Conservation (phyloP, 495 filamentous ascomycete genomes). For the Cercophora newfieldiana region DNA sequence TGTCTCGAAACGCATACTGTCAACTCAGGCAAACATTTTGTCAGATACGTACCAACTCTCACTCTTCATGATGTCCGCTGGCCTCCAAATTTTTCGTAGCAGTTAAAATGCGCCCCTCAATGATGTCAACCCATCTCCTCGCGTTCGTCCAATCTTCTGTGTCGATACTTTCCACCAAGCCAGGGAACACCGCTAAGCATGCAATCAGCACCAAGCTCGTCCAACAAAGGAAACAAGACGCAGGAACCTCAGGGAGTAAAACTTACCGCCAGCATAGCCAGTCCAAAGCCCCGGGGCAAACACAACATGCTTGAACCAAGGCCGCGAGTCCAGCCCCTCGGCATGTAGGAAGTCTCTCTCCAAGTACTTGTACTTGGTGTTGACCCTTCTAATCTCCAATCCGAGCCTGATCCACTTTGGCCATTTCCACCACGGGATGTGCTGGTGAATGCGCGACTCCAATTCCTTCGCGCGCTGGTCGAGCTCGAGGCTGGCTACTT, state of each 20-base stretch:
- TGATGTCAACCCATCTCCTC: slow-evolving; percentile 74
- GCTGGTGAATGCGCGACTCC: slow-evolving; percentile 61
- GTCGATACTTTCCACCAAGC: slow-evolving; percentile 82
- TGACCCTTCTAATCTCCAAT: slow-evolving; percentile 62
- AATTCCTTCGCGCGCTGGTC: slow-evolving; percentile 63
- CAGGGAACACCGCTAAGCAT: slow-evolving; percentile 68
- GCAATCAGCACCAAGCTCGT: slow-evolving; percentile 10
- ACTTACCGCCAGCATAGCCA: slow-evolving; percentile 72
- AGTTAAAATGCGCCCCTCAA: slow-evolving; percentile 60
- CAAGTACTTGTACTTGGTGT: slow-evolving; percentile 71
- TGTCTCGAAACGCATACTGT: too few species aligned
- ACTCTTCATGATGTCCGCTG: not conserved
- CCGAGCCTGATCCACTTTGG: slow-evolving; percentile 65
- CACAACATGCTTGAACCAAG: slow-evolving; percentile 93
- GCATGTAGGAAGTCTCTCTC: slow-evolving; percentile 81
- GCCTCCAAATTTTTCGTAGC: not conserved
- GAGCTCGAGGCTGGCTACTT: slow-evolving; percentile 58
- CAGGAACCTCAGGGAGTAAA: too few species aligned
- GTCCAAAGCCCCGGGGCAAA: slow-evolving; percentile 89
- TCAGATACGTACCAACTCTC: too few species aligned
- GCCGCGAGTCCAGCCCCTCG: slow-evolving; percentile 74
- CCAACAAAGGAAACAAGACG: not conserved
- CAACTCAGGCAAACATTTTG: too few species aligned
- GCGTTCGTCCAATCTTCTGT: slow-evolving; percentile 70
- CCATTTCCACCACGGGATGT: slow-evolving; percentile 81